Conservation (phyloP, 768 basidiomycete genomes). For the Goffeauzyma gilvescens region DNA sequence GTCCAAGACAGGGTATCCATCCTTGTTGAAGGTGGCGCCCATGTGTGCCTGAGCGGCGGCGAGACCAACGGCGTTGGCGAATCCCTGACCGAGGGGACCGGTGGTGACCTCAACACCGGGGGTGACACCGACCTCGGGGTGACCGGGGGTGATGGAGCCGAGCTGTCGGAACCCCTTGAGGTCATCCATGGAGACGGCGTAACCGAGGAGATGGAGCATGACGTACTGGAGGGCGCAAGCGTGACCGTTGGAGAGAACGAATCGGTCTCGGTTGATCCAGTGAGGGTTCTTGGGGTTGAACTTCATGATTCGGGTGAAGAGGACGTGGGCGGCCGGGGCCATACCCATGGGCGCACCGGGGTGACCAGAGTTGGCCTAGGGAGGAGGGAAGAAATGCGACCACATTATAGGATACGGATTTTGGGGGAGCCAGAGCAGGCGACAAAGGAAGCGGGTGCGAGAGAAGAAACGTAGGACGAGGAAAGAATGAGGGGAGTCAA, state of each 20-base stretch:
- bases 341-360: constrained; percentile 90
- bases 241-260: constrained; percentile 86
- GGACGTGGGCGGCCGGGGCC: constrained; percentile 43
- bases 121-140: constrained; percentile 62
- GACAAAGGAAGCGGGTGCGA: too few species aligned
- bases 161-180: constrained; percentile 83
- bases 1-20: constrained; percentile 52
- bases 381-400: too few species aligned
- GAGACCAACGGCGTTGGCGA: constrained; percentile 79
- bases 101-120: constrained; percentile 66
- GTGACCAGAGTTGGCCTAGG: constrained; percentile 75
- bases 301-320: constrained; percentile 51
- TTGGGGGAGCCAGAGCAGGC: too few species aligned
- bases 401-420: too few species aligned
- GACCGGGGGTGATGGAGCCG: constrained; percentile 75
- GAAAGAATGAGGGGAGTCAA: background rate
- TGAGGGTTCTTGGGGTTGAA: constrained; percentile 73
- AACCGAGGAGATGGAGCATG: constrained; percentile 74
- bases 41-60: constrained; percentile 85
- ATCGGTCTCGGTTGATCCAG: constrained; percentile 93
- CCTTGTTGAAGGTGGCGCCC: constrained; percentile 74
- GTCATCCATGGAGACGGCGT: constrained; percentile 79
- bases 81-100: constrained; percentile 81
- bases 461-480: background rate
- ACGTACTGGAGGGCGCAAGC: constrained; percentile 84